Percentiles rank a stretch among this genome's conserved stretches.
phyloP scores from a whole-genome alignment of 208 protist genomes.

The Tritrichomonas foetus region DNA sequence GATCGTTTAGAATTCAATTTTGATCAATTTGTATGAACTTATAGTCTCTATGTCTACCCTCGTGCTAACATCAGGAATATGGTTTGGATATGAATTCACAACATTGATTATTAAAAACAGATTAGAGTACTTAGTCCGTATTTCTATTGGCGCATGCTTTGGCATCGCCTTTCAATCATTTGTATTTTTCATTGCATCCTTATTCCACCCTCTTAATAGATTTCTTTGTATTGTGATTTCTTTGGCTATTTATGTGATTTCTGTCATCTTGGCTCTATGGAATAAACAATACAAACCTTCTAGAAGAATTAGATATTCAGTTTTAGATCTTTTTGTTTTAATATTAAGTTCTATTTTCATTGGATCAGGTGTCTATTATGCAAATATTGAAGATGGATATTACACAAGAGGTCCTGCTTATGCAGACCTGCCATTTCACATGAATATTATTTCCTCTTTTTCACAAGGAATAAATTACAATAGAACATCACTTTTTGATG shows the following conservation, averaged over 20 bases:
- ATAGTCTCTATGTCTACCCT: no score
- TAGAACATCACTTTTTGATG: background rate
- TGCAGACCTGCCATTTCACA: slow-evolving; percentile 28
- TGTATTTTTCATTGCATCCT: background rate
- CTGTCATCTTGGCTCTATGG: background rate
- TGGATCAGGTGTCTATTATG: background rate
- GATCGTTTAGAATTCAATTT: no score
- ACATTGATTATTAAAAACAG: background rate
- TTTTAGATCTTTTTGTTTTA: background rate
- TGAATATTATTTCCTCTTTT: slow-evolving; percentile 9
- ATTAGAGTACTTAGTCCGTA: background rate
- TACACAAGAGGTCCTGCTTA: background rate
- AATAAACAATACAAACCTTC: background rate
- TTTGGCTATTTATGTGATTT: background rate
- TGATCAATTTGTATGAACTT: no score
- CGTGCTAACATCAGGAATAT: background rate
- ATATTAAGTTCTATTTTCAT: background rate
- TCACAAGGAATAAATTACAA: background rate
- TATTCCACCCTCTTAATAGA: background rate
- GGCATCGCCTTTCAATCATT: slow-evolving; percentile 11
- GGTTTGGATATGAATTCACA: slow-evolving; percentile 7
- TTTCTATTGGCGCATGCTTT: background rate
- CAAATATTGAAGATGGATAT: background rate
- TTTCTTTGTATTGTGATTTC: background rate
- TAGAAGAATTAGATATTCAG: background rate